phyloP scores from a whole-genome alignment of 1,284 basidiomycete genomes.

The Sporisorium graminicola region DNA sequence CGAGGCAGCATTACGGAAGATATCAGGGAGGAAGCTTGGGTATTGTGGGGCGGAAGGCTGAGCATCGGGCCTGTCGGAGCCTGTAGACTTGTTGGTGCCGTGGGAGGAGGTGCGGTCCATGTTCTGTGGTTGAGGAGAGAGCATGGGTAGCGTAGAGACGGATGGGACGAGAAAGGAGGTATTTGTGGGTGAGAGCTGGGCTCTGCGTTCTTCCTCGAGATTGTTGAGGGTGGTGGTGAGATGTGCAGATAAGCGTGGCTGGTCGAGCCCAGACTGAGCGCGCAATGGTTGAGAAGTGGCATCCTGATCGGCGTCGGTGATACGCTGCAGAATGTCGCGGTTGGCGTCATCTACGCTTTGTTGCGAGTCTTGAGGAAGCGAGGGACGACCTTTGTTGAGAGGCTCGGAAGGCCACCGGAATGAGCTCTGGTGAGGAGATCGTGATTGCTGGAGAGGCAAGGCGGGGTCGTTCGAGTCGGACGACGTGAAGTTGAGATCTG shows the following conservation, averaged over 20 bases:
- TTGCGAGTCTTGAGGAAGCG: slow-evolving; percentile 39
- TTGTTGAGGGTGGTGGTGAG: slow-evolving; percentile 24
- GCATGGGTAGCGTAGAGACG: slow-evolving; percentile 12
- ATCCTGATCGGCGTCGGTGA: slow-evolving; percentile 30
- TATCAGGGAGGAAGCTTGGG: slow-evolving; percentile 31
- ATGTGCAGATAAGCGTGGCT: slow-evolving; percentile 21
- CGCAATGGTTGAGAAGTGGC: slow-evolving; percentile 11
- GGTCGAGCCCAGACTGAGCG: slow-evolving; percentile 13
- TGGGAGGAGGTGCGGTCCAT: slow-evolving; percentile 35
- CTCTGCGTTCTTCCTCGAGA: slow-evolving; percentile 30
- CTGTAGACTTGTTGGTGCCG: slow-evolving; percentile 27
- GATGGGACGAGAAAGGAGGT: neutral
- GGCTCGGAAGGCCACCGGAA: slow-evolving; percentile 47
- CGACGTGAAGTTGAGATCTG: slow-evolving; percentile 37
- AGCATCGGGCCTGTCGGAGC: slow-evolving; percentile 21
- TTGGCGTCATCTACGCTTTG: slow-evolving; percentile 39
- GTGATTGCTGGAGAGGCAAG: neutral
- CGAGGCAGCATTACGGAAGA: slow-evolving; percentile 34
- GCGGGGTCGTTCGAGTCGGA: slow-evolving; percentile 30
- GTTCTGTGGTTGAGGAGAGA: slow-evolving; percentile 16
- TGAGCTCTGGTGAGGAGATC: slow-evolving; percentile 14
- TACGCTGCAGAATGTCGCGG: slow-evolving; percentile 37
- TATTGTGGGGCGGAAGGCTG: neutral
- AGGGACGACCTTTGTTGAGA: slow-evolving; percentile 25
- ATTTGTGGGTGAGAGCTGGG: slow-evolving; percentile 31